Base-by-base conservation (phyloP, 2,329 filamentous ascomycete species). In the Neofusicoccum laricinum region DNA sequence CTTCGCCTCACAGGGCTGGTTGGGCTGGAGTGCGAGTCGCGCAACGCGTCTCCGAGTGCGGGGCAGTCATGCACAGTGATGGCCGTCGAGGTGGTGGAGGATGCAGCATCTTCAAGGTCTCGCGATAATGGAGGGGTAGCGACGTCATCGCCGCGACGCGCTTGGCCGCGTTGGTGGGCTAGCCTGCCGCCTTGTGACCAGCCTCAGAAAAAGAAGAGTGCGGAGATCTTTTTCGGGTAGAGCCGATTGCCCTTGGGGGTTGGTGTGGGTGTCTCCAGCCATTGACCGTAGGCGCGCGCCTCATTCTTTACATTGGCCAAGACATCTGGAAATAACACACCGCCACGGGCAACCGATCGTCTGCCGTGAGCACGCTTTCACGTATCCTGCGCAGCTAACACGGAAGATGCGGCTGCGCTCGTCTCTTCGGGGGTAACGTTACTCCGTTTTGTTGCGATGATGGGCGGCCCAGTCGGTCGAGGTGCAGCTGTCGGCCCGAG, bases 191-290 rank as follows among this genome's bases (percentile, higher is more conserved):
- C 58, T 61, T 61, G 45, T 61, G 58, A 61, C 58, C 58, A 63
- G 55, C 55, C 55, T 59, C 41, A 59, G 30, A 38, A 46, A 43
- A 59, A 57, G 50, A 48, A 46, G 21, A 45, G 50, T 48, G 50
- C 57, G 61, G 61, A 57, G 61, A 64, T 48, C 30, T 30, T 19
- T 30, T 38, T 64, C 61, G 61, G 61, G 61, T 64, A 55, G 50
- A 64, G 61, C 61, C 61, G 61, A 64, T 25, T 63, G 15, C 25
- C 8, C 59, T 53, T 45, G 61, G 59, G 59, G 59, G 19, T 32
- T 62, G 45, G 46, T 30, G 45, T 53, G 48, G 40, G 48, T 46
- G 36, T 45, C n/a, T 43, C 59, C 34, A 25, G 32, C 38, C 48
- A 36, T 17, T 14, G 34, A 59, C 55, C n/a, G 32, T 17, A 59